Base-by-base conservation (phyloP, 2,329 filamentous ascomycete species). In the Tolypocladium ovalisporum region DNA sequence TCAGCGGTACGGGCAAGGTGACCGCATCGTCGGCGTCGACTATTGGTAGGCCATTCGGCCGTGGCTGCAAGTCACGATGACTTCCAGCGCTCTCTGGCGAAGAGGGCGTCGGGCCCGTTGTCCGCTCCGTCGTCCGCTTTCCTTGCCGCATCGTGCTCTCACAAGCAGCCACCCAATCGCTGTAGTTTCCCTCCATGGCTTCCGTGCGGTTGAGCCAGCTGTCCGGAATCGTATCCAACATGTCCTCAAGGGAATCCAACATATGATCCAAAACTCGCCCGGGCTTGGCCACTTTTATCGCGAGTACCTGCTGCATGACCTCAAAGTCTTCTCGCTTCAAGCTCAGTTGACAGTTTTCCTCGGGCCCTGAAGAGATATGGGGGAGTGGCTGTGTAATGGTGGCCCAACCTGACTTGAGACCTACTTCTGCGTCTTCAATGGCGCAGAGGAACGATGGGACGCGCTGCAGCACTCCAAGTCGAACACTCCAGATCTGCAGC, bases 141-240 rank as follows among this genome's bases (percentile, higher is more conserved):
- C 83, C 80, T 62, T 89, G 84, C 54, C 86, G 77, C n/a, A 92
- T 80, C 64, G 82, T 86, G 59, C 80, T 80, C 66, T 95, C 90
- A 36, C 89, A 91, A 53, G 86, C 80, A 53, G 87, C 85, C 49
- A 86, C 84, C 94, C 94, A 99, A 29, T 85, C 81, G 9, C 85
- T 83, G 70, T 93, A 96, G 35, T 86, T 82, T 13, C 80, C 76
- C 70, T 99, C 94, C 5, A 95, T 76, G 0, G 75, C 73, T 69
- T 97, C 94, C 74, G 97, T 87, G 5, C 86, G 81, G 64, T 96
- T 90, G 57, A 97, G 83, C 94, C 93, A 99, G 34, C 76, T 70
- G 44, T 95, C 88, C 0, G 94, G 94, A 12, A 99, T 75, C 0
- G 88, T 90, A 66, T 99, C 94, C 49, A 87, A 79, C 56, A 85